Conservation (phyloP, 2,329 filamentous ascomycete species). For the Alternaria gaisen region DNA sequence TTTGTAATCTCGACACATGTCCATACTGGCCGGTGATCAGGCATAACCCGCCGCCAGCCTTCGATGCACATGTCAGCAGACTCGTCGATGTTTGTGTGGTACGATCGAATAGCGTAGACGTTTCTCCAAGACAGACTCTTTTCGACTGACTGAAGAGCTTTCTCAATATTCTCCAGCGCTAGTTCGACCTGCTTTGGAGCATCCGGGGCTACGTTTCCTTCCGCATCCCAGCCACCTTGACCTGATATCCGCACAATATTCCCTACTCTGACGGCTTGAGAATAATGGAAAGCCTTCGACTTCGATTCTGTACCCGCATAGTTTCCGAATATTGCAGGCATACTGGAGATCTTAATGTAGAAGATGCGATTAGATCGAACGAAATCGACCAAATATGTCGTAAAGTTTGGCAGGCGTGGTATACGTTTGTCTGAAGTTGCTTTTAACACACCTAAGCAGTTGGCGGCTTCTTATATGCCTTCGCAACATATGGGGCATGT, state of each 20-base stretch:
- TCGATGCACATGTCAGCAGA: constrained; percentile 4
- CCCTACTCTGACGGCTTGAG: constrained; percentile 23
- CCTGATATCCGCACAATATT: constrained; percentile 21
- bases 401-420: not conserved
- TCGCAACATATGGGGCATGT: not conserved
- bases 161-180: constrained; percentile 65
- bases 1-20: constrained; percentile 24
- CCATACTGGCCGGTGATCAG: constrained; percentile 22
- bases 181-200: constrained; percentile 20
- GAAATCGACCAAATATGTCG: not conserved
- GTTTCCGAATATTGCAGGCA: constrained; percentile 7
- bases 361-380: not conserved
- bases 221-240: constrained; percentile 26
- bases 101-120: constrained; percentile 44
- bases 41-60: constrained; percentile 11
- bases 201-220: constrained; percentile 13
- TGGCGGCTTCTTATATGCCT: not conserved
- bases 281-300: constrained; percentile 19
- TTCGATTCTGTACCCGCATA: constrained; percentile 17
- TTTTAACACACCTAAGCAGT: not conserved
- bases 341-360: not conserved
- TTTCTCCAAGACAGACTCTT: constrained; percentile 52
- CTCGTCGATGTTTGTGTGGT: constrained; percentile 16
- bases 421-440: too few relatives aligned
- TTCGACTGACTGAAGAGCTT: constrained; percentile 44